Evolutionary conservation across 768 basidiomycete species (phyloP).

Genomic region (Pisolithus microcarpus): DNA sequence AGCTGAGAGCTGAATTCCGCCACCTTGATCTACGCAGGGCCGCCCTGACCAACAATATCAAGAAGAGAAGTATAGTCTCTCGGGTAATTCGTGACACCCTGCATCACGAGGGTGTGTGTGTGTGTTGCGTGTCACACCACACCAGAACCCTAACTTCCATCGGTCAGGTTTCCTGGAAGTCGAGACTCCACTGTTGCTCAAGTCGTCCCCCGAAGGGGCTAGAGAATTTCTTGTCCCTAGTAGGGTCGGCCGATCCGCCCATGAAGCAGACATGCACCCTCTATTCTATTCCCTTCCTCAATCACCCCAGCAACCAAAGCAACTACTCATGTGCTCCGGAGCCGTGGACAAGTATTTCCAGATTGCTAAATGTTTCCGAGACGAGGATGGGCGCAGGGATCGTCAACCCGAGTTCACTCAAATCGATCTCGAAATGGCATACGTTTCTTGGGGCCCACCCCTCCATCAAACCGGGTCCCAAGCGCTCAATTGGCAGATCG

Average conservation of each 20-base stretch:
- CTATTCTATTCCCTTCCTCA: slow-evolving; percentile 87
- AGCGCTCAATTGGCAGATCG: slow-evolving; percentile 66
- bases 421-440: slow-evolving; percentile 95
- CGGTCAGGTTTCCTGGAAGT: slow-evolving; percentile 80
- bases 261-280: slow-evolving; percentile 23
- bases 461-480: slow-evolving; percentile 11
- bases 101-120: slow-evolving; percentile 58
- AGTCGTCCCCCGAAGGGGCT: slow-evolving; percentile 91
- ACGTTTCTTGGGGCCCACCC: slow-evolving; percentile 68
- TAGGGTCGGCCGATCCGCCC: slow-evolving; percentile 38
- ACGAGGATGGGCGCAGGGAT: slow-evolving; percentile 92
- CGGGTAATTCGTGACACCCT: slow-evolving; percentile 68
- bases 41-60: slow-evolving; percentile 68
- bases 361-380: slow-evolving; percentile 89
- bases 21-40: slow-evolving; percentile 83
- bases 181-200: slow-evolving; percentile 85
- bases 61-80: slow-evolving; percentile 75
- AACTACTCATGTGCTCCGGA: slow-evolving; percentile 85
- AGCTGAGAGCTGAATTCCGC: slow-evolving; percentile 76
- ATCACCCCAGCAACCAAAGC: slow-evolving; percentile 95
- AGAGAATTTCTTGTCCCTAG: slow-evolving; percentile 89
- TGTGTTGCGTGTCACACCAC: slow-evolving; percentile 14
- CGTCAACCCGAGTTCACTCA: slow-evolving; percentile 97
- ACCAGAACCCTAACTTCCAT: slow-evolving; percentile 4
- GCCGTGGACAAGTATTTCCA: slow-evolving; percentile 89